Evolutionary conservation across 257 asterid genomes (phyloP), one percentile per base, ranked within the genome.

Genomic region (Nicotiana noctiflora): DNA sequence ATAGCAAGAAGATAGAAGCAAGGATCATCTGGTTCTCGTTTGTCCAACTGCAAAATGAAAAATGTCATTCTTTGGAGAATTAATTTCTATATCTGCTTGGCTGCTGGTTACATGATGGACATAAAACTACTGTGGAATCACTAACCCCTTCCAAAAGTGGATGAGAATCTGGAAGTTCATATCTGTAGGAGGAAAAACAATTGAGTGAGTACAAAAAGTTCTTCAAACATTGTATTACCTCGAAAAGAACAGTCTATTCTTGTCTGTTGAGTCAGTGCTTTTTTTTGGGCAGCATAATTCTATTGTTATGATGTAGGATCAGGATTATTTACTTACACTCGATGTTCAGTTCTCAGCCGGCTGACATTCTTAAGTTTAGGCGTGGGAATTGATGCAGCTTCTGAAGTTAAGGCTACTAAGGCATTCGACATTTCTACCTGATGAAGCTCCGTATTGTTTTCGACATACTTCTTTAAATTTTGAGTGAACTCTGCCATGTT

Each of bases 281-380:
- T 63, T 40, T 60, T 29, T 13, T 27, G 29, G 59, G 72, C 70
- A 34, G 70, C 56, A 25, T 59, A 32, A 56, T 59, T 77, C 56
- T 29, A 77, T 77, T 19, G 21, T 44, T 46, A 21, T 34, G 25
- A 37, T 57, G 14, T 21, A 46, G 51, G 18, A 44, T 79, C 49
- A 37, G 74, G 55, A 83, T 70, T 18, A 17, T 82, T 53, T 81
- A 89, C 99, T 92, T 89, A 96, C 99, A 96, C 99, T 72, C 84
- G 91, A 89, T 96, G 99, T 85, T 96, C 99, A 85, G 99, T 96
- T 88, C 99, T 91, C 82, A 94, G 97, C 53, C 93, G 90, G 89
- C 89, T 94, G 82, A 89, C 83, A 77, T 93, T 89, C 86, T 96
- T 94, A 40, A 94, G 99, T 89, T 91, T 96, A 80, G 99, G 96